Percentiles rank a stretch among this genome's conserved stretches.
These are phyloP conservation scores for Paramecium biaurelia DNA, from an alignment of 73 alveolate genomes.

Conservation along the genomic window DNA sequence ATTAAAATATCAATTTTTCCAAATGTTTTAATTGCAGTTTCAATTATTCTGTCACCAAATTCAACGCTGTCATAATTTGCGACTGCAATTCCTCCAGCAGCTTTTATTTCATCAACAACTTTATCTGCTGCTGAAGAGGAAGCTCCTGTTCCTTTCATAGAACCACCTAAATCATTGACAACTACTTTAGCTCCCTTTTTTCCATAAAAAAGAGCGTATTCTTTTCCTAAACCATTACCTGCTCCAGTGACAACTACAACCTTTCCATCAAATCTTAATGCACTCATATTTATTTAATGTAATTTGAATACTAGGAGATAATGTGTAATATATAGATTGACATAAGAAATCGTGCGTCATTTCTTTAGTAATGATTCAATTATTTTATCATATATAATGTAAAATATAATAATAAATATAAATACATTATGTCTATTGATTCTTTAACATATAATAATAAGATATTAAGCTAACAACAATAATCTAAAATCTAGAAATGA, in stretches of 20 bases:
- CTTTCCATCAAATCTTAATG: constrained; percentile 72
- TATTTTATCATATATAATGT: neutral
- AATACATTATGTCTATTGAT: neutral
- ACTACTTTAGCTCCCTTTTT: constrained; percentile 91
- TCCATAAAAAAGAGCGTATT: constrained; percentile 85
- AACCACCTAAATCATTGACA: constrained; percentile 87
- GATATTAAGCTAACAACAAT: neutral
- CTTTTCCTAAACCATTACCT: constrained; percentile 83
- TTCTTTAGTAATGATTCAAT: neutral
- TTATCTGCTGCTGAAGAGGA: constrained; percentile 77
- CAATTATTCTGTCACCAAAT: constrained; percentile 92
- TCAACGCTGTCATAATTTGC: constrained; percentile 93
- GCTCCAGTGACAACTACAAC: constrained; percentile 86
- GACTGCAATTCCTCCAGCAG: constrained; percentile 93
- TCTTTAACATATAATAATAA: neutral
- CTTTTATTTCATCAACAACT: constrained; percentile 89
- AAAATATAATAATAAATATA: neutral
- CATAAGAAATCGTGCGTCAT: neutral
- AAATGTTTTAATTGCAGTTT: constrained; percentile 92
- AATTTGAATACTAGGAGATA: neutral
- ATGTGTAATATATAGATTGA: neutral
- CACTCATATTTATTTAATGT: neutral
- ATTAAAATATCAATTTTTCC: constrained; percentile 87
- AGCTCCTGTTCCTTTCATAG: constrained; percentile 78
- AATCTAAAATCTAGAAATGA: neutral